These are phyloP conservation scores for Salix suchowensis DNA, from an alignment of 345 rosid genomes.

Conservation along the genomic window DNA sequence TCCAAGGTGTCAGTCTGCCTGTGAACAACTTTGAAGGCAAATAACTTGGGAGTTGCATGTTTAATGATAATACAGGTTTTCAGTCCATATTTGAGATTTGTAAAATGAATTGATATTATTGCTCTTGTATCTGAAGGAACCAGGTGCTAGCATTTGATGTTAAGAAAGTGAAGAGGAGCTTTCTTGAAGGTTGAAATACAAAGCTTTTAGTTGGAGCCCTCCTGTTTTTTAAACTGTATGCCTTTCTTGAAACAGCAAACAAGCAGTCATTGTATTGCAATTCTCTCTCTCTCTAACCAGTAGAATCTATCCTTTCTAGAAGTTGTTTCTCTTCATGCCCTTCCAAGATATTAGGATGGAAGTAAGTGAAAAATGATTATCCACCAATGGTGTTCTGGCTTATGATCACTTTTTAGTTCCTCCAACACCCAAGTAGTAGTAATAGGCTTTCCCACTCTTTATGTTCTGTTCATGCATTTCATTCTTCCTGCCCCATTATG, in stretches of 20 bases:
- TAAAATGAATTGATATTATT: background rate
- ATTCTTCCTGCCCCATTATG: background rate
- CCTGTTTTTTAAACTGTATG: background rate
- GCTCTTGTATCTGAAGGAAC: background rate
- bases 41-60: background rate
- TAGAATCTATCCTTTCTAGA: background rate
- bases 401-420: background rate
- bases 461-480: background rate
- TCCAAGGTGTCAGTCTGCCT: background rate
- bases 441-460: background rate
- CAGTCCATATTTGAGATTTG: background rate
- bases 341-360: background rate
- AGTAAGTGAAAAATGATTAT: background rate
- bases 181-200: background rate
- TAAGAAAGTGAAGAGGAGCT: background rate
- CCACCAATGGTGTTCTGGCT: background rate
- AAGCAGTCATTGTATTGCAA: background rate
- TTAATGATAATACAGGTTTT: background rate
- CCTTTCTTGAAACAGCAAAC: background rate
- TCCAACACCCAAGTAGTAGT: background rate
- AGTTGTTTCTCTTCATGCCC: background rate
- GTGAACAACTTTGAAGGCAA: background rate
- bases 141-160: background rate
- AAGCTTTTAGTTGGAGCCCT: background rate
- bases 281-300: background rate